Conservation (phyloP, 306 rosid species). For the Spatholobus suberectus region DNA sequence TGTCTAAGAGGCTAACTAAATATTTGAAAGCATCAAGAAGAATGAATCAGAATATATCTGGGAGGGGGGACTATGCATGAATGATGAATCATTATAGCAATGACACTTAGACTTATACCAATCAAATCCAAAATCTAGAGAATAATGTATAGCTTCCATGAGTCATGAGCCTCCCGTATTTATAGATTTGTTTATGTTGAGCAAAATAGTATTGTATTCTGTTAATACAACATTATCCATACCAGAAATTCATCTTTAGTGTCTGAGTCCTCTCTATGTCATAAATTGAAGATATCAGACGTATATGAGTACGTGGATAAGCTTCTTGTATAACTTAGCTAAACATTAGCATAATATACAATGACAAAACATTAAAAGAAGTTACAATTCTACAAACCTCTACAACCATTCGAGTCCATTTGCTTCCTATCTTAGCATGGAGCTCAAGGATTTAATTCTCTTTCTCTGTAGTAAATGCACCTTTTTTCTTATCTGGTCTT, state of each 20-base stretch:
- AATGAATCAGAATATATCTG: background rate
- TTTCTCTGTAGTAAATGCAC: constrained; percentile 69
- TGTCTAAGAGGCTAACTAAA: background rate
- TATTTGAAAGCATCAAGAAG: constrained; percentile 29
- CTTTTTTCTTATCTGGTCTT: constrained; percentile 77
- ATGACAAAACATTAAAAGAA: background rate
- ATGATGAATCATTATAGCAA: background rate
- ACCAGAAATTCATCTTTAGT: constrained; percentile 4
- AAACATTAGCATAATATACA: constrained; percentile 8
- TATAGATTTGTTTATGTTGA: background rate
- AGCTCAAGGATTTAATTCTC: constrained; percentile 63
- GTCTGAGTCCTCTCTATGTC: background rate
- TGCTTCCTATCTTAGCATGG: constrained; percentile 74
- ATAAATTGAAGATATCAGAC: background rate
- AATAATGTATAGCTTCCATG: background rate
- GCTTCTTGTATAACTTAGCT: constrained; percentile 15
- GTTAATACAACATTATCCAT: background rate
- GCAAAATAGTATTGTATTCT: background rate
- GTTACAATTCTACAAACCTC: constrained; percentile 43
- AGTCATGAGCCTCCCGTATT: background rate
- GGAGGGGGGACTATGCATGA: background rate
- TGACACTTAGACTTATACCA: background rate
- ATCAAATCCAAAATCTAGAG: background rate
- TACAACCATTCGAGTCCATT: constrained; percentile 87
- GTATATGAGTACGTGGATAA: background rate